These are phyloP conservation scores for Arxiozyma telluris DNA, from an alignment of 1,139 yeast species.

Conservation along the genomic window DNA sequence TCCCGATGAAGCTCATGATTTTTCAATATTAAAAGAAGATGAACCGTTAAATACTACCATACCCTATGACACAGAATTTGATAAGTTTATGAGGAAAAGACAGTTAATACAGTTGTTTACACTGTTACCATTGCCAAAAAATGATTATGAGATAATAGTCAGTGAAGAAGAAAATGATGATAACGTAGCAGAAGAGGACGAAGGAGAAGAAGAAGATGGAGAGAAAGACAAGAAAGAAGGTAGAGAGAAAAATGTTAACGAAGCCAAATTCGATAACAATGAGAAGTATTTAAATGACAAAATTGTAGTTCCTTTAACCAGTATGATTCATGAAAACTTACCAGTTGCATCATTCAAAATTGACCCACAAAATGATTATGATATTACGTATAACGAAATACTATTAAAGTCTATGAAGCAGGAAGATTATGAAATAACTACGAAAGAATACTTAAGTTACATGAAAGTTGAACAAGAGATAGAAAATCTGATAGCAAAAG, in stretches of 20 bases:
- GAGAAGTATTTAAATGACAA: conserved; percentile 9
- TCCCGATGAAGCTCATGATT: neutral
- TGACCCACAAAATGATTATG: conserved; percentile 12
- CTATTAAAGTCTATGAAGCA: conserved; percentile 5
- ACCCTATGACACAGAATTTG: conserved; percentile 1
- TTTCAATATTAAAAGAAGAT: neutral
- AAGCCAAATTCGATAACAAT: neutral
- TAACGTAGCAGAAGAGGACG: conserved; percentile 14
- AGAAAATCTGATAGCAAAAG: neutral
- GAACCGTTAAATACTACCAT: neutral
- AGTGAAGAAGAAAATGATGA: conserved; percentile 21
- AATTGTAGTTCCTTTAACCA: conserved; percentile 6
- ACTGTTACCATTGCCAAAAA: conserved; percentile 45
- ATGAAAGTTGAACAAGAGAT: conserved; percentile 10
- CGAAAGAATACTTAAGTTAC: neutral
- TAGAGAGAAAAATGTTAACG: neutral
- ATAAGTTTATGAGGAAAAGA: conserved; percentile 3
- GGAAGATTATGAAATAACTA: conserved; percentile 5
- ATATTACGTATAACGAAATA: conserved; percentile 16
- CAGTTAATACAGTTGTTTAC: conserved; percentile 30
- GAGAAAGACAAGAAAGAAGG: neutral
- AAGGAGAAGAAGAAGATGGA: conserved; percentile 15
- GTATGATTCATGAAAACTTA: conserved; percentile 7
- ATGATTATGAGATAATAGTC: conserved; percentile 46
- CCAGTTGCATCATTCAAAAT: conserved; percentile 12